Percentiles rank a stretch among this genome's conserved stretches.
phyloP scores from a whole-genome alignment of 331 rosid species.

The Telfairia occidentalis region DNA sequence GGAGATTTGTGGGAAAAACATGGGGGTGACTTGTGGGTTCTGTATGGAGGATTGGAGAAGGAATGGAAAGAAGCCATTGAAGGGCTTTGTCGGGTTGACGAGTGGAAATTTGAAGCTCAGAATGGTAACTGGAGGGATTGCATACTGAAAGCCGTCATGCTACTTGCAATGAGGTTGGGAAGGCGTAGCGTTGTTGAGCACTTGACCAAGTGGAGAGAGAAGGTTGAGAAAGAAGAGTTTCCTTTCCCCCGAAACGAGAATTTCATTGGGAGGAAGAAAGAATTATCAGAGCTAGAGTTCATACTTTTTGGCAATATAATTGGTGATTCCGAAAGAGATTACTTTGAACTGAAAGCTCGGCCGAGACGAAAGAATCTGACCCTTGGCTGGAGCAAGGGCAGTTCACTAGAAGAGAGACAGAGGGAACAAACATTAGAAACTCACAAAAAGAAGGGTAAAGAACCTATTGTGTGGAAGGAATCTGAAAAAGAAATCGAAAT shows the following conservation, averaged over 20 bases:
- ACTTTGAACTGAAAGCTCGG: slow-evolving; percentile 66
- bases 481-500: slow-evolving; percentile 74
- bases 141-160: slow-evolving; percentile 49
- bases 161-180: slow-evolving; percentile 59
- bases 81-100: slow-evolving; percentile 61
- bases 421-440: slow-evolving; percentile 27
- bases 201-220: slow-evolving; percentile 65
- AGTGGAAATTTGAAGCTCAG: slow-evolving; percentile 75
- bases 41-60: slow-evolving; percentile 66
- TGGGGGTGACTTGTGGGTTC: slow-evolving; percentile 77
- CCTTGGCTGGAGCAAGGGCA: slow-evolving; percentile 52
- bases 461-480: slow-evolving; percentile 76
- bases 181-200: slow-evolving; percentile 70
- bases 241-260: slow-evolving; percentile 58
- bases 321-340: slow-evolving; percentile 68
- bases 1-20: slow-evolving; percentile 82
- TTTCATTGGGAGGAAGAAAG: slow-evolving; percentile 73
- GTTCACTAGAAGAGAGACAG: slow-evolving; percentile 47
- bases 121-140: slow-evolving; percentile 91
- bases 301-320: slow-evolving; percentile 65
- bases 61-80: slow-evolving; percentile 80
- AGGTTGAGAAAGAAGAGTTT: slow-evolving; percentile 68
- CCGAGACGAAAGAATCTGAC: slow-evolving; percentile 52
- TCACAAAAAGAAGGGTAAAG: slow-evolving; percentile 51
- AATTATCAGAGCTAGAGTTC: slow-evolving; percentile 66